phyloP scores from a whole-genome alignment of 2,329 filamentous ascomycete genomes.

The Samsoniella hepiali region DNA sequence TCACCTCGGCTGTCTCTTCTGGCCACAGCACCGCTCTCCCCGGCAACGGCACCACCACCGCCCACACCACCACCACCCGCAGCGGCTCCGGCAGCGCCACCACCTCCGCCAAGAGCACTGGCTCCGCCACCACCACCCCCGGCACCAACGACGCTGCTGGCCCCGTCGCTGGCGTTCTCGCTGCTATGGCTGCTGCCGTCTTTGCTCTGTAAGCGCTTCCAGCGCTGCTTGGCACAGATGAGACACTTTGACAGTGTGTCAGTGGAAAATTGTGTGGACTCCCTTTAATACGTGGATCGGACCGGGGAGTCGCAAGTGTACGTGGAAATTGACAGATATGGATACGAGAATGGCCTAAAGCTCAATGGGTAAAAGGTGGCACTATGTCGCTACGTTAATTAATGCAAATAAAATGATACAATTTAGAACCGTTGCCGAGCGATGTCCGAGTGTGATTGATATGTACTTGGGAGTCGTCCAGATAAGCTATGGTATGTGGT shows the following conservation, averaged over 20 bases:
- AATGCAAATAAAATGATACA: conserved; percentile 5
- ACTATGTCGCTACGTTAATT: conserved; percentile 14
- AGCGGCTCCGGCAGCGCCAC: neutral
- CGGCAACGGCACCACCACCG: conserved; percentile 24
- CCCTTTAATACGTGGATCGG: conserved; percentile 15
- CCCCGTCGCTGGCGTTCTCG: conserved; percentile 29
- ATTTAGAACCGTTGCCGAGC: neutral
- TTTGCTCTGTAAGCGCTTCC: conserved; percentile 31
- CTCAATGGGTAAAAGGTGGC: conserved; percentile 11
- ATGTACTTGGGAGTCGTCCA: neutral
- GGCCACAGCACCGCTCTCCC: conserved; percentile 6
- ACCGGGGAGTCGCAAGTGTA: neutral
- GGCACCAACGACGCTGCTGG: conserved; percentile 18
- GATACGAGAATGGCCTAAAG: neutral
- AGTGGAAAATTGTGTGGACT: neutral
- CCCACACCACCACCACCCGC: conserved; percentile 27
- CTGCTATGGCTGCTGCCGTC: conserved; percentile 31
- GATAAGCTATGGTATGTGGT: neutral
- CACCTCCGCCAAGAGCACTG: neutral
- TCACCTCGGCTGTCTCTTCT: conserved; percentile 7
- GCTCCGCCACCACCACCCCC: neutral
- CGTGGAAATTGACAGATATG: neutral
- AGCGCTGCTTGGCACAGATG: neutral
- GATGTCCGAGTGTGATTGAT: neutral
- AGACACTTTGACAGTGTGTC: neutral